These are phyloP conservation scores for Chaetomiaceae sp. DNA, from an alignment of 2,329 filamentous ascomycete species.

Conservation along the genomic window DNA sequence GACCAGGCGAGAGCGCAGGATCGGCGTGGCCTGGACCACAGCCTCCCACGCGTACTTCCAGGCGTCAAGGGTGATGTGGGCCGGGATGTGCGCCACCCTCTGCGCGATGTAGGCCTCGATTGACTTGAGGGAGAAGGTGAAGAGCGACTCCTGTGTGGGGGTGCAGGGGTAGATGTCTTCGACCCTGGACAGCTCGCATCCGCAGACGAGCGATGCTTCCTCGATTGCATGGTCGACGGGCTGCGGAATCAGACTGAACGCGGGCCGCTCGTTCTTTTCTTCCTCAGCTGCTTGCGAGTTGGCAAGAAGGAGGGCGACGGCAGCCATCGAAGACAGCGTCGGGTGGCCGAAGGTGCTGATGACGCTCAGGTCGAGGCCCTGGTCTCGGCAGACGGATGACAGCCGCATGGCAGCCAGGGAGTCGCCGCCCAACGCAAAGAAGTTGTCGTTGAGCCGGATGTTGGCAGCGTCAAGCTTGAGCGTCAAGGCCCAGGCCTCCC, in stretches of 20 bases:
- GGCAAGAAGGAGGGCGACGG: slow-evolving; percentile 26
- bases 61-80: slow-evolving; percentile 27
- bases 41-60: slow-evolving; percentile 43
- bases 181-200: slow-evolving; percentile 30
- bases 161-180: slow-evolving; percentile 54
- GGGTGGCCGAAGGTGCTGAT: slow-evolving; percentile 44
- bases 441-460: slow-evolving; percentile 39
- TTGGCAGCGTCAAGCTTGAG: slow-evolving; percentile 15
- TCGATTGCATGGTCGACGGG: slow-evolving; percentile 31
- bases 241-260: slow-evolving; percentile 40
- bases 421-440: slow-evolving; percentile 48
- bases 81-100: slow-evolving; percentile 40
- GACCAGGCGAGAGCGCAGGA: slow-evolving; percentile 46
- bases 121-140: slow-evolving; percentile 49
- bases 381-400: slow-evolving; percentile 39
- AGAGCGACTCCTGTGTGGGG: slow-evolving; percentile 50
- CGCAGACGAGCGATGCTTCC: slow-evolving; percentile 40
- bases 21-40: slow-evolving; percentile 37
- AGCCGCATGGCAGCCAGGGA: slow-evolving; percentile 50
- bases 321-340: slow-evolving; percentile 41
- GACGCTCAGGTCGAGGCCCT: slow-evolving; percentile 40
- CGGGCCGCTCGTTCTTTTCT: slow-evolving; percentile 25
- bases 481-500: slow-evolving; percentile 31
- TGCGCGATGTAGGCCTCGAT: slow-evolving; percentile 51
- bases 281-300: slow-evolving; percentile 4